Conservation (phyloP, 2,329 filamentous ascomycete species). For the Calonectria hawksworthii region DNA sequence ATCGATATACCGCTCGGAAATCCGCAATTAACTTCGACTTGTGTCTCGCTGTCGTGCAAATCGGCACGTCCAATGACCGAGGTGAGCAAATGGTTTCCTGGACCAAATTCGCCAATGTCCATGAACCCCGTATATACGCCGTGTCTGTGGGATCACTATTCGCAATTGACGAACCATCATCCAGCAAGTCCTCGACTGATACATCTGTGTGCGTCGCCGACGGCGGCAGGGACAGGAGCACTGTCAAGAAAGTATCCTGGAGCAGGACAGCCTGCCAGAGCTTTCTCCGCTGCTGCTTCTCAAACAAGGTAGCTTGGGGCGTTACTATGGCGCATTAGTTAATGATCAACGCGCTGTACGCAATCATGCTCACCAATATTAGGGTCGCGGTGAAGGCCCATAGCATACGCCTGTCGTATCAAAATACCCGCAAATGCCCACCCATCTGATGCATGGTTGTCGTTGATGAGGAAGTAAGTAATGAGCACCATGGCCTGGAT, state of each 20-base stretch:
- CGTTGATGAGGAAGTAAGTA: constrained; percentile 87
- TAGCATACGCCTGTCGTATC: constrained; percentile 83
- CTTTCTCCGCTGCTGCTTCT: constrained; percentile 84
- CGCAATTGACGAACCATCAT: constrained; percentile 71
- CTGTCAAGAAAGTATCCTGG: constrained; percentile 86
- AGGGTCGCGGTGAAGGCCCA: constrained; percentile 85
- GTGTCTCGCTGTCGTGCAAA: constrained; percentile 76
- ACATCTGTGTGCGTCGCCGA: constrained; percentile 86
- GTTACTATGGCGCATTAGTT: constrained; percentile 59
- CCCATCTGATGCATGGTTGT: constrained; percentile 86
- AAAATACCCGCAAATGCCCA: constrained; percentile 86
- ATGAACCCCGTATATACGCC: constrained; percentile 81
- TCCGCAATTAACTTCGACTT: constrained; percentile 78
- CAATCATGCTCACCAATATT: constrained; percentile 69
- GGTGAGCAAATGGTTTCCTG: constrained; percentile 83
- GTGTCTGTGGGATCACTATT: constrained; percentile 75
- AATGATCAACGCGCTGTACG: constrained; percentile 26
- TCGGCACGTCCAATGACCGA: constrained; percentile 79
- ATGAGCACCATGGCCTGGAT: constrained; percentile 86
- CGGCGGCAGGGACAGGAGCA: constrained; percentile 82
- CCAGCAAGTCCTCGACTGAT: constrained; percentile 78
- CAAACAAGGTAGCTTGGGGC: constrained; percentile 75
- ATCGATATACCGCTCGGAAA: constrained; percentile 80
- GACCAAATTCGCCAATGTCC: constrained; percentile 83
- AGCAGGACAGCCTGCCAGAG: constrained; percentile 86